phyloP scores from a whole-genome alignment of 768 basidiomycete genomes.

The Amanita subjunquillea region DNA sequence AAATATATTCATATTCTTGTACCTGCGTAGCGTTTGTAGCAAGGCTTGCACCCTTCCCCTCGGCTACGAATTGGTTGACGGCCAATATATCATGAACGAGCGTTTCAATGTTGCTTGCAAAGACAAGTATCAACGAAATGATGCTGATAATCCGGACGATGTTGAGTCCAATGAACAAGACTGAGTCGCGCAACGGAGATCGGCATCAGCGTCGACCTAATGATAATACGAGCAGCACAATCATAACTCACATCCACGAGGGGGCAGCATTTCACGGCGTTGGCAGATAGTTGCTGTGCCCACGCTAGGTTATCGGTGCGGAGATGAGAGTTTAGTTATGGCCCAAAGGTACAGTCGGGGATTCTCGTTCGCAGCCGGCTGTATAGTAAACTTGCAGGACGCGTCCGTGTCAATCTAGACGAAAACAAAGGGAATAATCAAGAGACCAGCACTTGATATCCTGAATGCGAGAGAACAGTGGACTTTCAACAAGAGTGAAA shows the following conservation, averaged over 20 bases:
- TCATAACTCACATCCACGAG: slow-evolving; percentile 24
- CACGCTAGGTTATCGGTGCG: neutral
- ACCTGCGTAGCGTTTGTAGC: slow-evolving; percentile 20
- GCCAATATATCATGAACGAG: slow-evolving; percentile 67
- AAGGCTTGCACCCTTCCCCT: slow-evolving; percentile 19
- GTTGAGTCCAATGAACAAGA: slow-evolving; percentile 73
- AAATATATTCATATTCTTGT: slow-evolving; percentile 66
- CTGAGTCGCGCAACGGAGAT: slow-evolving; percentile 14
- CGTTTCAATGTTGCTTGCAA: slow-evolving; percentile 68
- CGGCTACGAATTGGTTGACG: slow-evolving; percentile 53
- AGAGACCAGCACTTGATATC: slow-evolving; percentile 5
- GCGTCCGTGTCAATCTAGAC: neutral
- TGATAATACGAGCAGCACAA: neutral
- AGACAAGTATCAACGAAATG: slow-evolving; percentile 67
- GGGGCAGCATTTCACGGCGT: slow-evolving; percentile 20
- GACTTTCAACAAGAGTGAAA: neutral
- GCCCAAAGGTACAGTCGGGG: neutral
- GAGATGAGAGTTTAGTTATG: neutral
- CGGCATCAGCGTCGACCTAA: neutral
- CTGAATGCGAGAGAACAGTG: neutral
- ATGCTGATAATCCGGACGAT: slow-evolving; percentile 70
- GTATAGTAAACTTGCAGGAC: too few relatives aligned
- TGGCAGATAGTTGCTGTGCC: neutral
- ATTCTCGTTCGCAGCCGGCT: neutral
- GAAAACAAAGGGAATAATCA: neutral